Base-by-base conservation (phyloP, 495 filamentous ascomycete genomes). In the Lophiotrema nucula region DNA sequence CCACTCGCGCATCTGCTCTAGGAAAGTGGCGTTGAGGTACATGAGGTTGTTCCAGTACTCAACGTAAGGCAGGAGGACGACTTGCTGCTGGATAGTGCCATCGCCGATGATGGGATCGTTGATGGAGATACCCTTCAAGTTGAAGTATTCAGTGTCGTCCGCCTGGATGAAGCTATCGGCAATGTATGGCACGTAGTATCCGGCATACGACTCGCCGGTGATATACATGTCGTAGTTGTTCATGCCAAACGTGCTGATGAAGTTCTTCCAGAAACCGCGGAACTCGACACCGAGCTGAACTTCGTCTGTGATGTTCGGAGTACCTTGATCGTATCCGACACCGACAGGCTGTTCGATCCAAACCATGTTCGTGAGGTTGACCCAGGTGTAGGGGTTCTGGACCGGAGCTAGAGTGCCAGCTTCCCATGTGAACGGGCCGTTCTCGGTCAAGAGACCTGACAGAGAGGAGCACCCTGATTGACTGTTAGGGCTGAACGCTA, bases 131-230 rank as follows among this genome's bases (percentile, higher is more conserved):
- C 82, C 83, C n/a, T 79, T 73, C 11, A 90, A 67, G 62, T 90
- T 77, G 67, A 82, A 89, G 65, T 89, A 85, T 1, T 65, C 74
- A 1, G 71, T 83, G 65, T 93, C 79, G 16, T 89, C 82, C 38
- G 74, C 76, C 52, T 88, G 79, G 62, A 92, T 73, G 77, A 93
- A 87, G 8, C 83, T 85, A 61, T 81, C 78, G 0, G 88, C 83
- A 45, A 95, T 85, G 65, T 92, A 95, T 0, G 89, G 87, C 33
- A 90, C 83, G 61, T 92, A 95, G 53, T 77, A 76, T 4, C 89
- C 89, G 19, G 86, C 88, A 65, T 89, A 66, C 12, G 42, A 51
- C 35, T 66, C 63, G 16, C 63, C 63, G 8, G 63, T 66, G 87
- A 38, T 80, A 60, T 85, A 90, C 1, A 88, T 78, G 57, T 84